phyloP scores from a whole-genome alignment of 2,329 filamentous ascomycete species.

The Pleomassaria siparia region DNA sequence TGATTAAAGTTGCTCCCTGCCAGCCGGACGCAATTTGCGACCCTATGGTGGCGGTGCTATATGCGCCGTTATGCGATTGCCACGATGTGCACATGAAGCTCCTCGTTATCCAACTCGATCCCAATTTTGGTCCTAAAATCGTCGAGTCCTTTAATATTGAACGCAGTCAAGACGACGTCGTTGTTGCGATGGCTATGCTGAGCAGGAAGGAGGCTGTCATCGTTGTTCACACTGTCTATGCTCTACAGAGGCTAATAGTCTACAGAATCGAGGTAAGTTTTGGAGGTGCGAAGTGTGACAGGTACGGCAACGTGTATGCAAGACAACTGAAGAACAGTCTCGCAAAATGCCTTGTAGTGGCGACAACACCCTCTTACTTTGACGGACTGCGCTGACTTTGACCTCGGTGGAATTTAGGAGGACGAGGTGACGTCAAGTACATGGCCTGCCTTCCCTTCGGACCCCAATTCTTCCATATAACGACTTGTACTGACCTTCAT shows the following conservation, averaged over 20 bases:
- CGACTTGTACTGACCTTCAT: not conserved
- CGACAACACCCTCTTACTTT: too few species aligned
- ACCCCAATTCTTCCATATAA: not conserved
- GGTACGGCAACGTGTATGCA: too few species aligned
- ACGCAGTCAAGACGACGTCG: not conserved
- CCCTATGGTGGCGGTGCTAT: not conserved
- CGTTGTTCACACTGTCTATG: not conserved
- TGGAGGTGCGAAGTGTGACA: too few species aligned
- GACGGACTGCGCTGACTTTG: too few species aligned
- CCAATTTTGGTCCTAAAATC: constrained; percentile 9
- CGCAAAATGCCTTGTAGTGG: too few species aligned
- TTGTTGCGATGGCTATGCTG: constrained; percentile 11
- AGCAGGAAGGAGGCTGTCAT: constrained; percentile 1
- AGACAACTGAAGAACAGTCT: too few species aligned
- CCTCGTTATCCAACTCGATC: constrained; percentile 11
- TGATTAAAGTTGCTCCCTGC: constrained; percentile 12
- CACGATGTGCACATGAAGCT: constrained; percentile 4
- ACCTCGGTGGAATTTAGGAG: too few species aligned
- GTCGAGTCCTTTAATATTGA: constrained; percentile 7
- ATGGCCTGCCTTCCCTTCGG: not conserved
- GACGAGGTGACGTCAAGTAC: not conserved
- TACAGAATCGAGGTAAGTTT: constrained; percentile 5
- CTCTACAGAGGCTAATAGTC: constrained; percentile 3
- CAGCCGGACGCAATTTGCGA: not conserved
- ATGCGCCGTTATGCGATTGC: not conserved